These are phyloP conservation scores for Mortierella sp. DNA, from an alignment of 371 early-diverging fungal species.

Conservation along the genomic window DNA sequence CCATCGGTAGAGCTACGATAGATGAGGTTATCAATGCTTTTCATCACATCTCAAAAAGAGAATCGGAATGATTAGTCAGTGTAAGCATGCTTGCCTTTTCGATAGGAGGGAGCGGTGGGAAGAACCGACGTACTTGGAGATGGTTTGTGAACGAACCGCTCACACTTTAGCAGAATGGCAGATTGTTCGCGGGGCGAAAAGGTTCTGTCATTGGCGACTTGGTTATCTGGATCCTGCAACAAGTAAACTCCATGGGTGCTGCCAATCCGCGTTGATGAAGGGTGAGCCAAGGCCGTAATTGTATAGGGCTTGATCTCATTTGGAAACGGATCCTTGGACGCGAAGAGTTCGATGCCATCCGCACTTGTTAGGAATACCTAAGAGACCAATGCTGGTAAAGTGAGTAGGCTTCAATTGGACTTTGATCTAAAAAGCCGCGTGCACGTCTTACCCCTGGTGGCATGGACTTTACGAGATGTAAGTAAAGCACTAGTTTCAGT, in stretches of 20 bases:
- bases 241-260: slow-evolving; percentile 54
- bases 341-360: slow-evolving; percentile 45
- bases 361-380: slow-evolving; percentile 52
- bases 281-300: slow-evolving; percentile 55
- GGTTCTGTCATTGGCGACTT: slow-evolving; percentile 14
- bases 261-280: slow-evolving; percentile 51
- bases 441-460: slow-evolving; percentile 45
- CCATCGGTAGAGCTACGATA: not conserved
- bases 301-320: slow-evolving; percentile 25
- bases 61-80: too few relatives aligned
- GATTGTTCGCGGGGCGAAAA: slow-evolving; percentile 16
- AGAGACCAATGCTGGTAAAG: not conserved
- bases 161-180: slow-evolving; percentile 32
- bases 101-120: not conserved
- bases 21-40: slow-evolving; percentile 11
- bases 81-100: not conserved
- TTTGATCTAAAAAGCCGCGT: too few relatives aligned
- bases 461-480: slow-evolving; percentile 39
- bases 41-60: slow-evolving; percentile 36
- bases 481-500: slow-evolving; percentile 43
- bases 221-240: slow-evolving; percentile 28
- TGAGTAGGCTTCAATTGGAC: too few relatives aligned
- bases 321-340: slow-evolving; percentile 40
- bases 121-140: slow-evolving; percentile 14
- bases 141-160: slow-evolving; percentile 50